Evolutionary conservation across 257 asterid species (phyloP).

Genomic region (Nicotiana benthamiana): DNA sequence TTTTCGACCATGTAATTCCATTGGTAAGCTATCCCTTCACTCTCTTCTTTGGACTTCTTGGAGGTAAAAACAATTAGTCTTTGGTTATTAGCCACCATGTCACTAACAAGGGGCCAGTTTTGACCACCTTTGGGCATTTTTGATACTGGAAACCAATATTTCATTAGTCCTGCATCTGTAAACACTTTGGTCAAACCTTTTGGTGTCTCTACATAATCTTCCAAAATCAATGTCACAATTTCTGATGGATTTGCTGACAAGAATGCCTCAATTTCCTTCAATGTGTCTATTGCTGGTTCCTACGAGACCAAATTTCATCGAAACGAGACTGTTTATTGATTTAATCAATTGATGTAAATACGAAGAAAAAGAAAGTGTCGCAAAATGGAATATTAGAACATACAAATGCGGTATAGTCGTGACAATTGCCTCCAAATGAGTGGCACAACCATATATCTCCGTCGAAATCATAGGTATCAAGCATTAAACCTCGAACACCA

Average conservation of each 20-base stretch:
- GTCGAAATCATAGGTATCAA: slow-evolving; percentile 67
- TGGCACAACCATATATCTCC: slow-evolving; percentile 85
- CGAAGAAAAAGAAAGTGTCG: no score
- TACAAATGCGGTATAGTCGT: slow-evolving; percentile 73
- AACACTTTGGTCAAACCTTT: slow-evolving; percentile 68
- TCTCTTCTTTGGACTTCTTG: slow-evolving; percentile 39
- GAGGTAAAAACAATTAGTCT: slow-evolving; percentile 74
- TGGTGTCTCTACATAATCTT: slow-evolving; percentile 66
- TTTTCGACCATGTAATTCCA: slow-evolving; percentile 98
- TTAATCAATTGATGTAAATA: background rate
- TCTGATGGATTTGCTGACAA: slow-evolving; percentile 63
- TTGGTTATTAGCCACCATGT: slow-evolving; percentile 61
- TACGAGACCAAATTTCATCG: background rate
- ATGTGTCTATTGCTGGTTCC: slow-evolving; percentile 52
- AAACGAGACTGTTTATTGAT: background rate
- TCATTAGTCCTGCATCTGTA: slow-evolving; percentile 59
- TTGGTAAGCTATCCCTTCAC: slow-evolving; percentile 79
- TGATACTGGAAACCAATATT: slow-evolving; percentile 67
- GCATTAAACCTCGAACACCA: slow-evolving; percentile 89
- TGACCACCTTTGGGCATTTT: slow-evolving; percentile 63
- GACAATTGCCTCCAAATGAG: slow-evolving; percentile 70
- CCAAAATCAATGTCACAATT: slow-evolving; percentile 71
- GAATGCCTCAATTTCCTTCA: slow-evolving; percentile 62
- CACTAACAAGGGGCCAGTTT: slow-evolving; percentile 72
- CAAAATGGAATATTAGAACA: background rate